Conservation (phyloP, 2,329 filamentous ascomycete species). For the Sclerotinia borealis region DNA sequence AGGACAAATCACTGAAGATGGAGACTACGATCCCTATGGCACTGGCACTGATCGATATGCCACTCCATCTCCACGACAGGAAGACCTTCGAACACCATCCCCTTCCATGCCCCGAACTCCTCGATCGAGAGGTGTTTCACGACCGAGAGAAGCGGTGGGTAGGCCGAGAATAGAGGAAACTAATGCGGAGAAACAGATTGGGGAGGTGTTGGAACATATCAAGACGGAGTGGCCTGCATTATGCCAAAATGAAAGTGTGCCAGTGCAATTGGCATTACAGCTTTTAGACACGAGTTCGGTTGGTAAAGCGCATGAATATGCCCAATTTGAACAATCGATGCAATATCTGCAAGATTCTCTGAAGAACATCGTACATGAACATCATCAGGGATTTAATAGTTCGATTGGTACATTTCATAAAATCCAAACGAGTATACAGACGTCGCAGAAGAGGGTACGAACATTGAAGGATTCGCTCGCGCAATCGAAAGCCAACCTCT, state of each 20-base stretch:
- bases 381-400: constrained; percentile 98
- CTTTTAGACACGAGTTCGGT: constrained; percentile 91
- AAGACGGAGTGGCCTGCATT: constrained; percentile 88
- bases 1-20: constrained; percentile 20
- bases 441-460: constrained; percentile 80
- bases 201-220: constrained; percentile 68
- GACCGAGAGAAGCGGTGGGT: constrained; percentile 17
- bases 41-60: constrained; percentile 22
- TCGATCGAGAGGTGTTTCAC: constrained; percentile 16
- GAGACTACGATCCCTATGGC: constrained; percentile 32
- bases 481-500: constrained; percentile 72
- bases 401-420: constrained; percentile 99
- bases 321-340: constrained; percentile 77
- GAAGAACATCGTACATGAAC: constrained; percentile 94
- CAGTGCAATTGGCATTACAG: constrained; percentile 90
- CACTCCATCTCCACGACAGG: constrained; percentile 18
- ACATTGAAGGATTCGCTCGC: constrained; percentile 76
- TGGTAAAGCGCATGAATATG: constrained; percentile 82
- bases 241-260: constrained; percentile 81
- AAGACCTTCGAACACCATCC: constrained; percentile 12
- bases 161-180: constrained; percentile 22
- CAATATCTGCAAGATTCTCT: constrained; percentile 85
- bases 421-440: constrained; percentile 88
- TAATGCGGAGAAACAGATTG: constrained; percentile 30
- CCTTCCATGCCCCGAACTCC: constrained; percentile 21